Evolutionary conservation across 805 yeast genomes (phyloP).

Genomic region (Metschnikowia kofuensis): DNA sequence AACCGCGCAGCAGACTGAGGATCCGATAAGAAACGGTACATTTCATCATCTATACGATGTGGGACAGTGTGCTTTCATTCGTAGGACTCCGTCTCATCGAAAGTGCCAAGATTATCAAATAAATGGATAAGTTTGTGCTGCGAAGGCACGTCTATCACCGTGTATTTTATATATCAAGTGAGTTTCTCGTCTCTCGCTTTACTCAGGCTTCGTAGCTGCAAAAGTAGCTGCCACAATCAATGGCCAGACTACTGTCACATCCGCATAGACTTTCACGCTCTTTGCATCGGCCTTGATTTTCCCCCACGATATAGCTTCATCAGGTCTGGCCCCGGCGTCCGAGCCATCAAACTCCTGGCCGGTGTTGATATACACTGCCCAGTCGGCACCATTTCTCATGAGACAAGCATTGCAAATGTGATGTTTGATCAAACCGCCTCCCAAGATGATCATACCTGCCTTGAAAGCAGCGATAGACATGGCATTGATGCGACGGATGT

Average conservation of each 20-base stretch:
- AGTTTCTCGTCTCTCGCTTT: not conserved
- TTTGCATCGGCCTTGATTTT: slow-evolving; percentile 94
- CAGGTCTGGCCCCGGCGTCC: slow-evolving; percentile 99
- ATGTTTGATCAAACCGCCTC: slow-evolving; percentile 96
- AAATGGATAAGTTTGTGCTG: too few species aligned
- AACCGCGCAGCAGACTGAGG: too few species aligned
- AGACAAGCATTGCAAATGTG: slow-evolving; percentile 97
- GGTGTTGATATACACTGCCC: slow-evolving; percentile 94
- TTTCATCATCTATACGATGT: too few species aligned
- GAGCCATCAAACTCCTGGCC: slow-evolving; percentile 99
- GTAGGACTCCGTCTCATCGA: too few species aligned
- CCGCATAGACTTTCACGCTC: slow-evolving; percentile 90
- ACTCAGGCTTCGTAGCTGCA: slow-evolving; percentile 50
- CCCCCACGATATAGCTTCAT: slow-evolving; percentile 99
- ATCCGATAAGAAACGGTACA: too few species aligned
- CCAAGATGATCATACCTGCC: slow-evolving; percentile 95
- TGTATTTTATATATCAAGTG: not conserved
- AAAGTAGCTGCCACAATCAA: slow-evolving; percentile 97
- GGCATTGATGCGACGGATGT: slow-evolving; percentile 86
- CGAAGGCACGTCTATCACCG: too few species aligned
- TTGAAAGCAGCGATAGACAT: slow-evolving; percentile 91
- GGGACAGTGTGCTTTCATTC: too few species aligned
- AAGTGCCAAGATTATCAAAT: too few species aligned
- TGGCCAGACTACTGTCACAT: slow-evolving; percentile 93
- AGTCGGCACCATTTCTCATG: slow-evolving; percentile 99